phyloP scores from a whole-genome alignment of 2,329 filamentous ascomycete species.

The Paraphaeosphaeria sporulosa region DNA sequence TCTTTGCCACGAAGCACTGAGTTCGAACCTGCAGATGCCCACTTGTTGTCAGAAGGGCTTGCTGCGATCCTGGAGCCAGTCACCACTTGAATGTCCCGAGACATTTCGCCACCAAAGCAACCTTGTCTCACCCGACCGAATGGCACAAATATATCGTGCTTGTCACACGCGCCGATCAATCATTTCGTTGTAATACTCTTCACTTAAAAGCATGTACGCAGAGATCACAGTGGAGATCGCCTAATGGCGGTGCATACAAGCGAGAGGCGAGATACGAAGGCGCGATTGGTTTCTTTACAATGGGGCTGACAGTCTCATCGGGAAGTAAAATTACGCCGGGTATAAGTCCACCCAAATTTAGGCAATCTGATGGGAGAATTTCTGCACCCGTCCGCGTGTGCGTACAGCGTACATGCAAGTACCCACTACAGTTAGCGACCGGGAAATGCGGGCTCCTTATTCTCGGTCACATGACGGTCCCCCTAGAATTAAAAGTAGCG shows the following conservation, averaged over 20 bases:
- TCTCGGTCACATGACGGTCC: not conserved
- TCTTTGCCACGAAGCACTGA: not conserved
- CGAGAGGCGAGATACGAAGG: not conserved
- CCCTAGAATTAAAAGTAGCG: too few relatives aligned
- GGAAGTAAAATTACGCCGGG: not conserved
- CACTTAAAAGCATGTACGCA: not conserved
- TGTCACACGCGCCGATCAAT: not conserved
- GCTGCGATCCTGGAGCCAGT: not conserved
- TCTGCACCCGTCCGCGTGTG: not conserved
- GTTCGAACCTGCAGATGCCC: not conserved
- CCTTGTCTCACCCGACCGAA: not conserved
- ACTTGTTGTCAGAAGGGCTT: not conserved
- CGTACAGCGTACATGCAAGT: not conserved
- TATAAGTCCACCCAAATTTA: not conserved
- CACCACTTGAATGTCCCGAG: not conserved
- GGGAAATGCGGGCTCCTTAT: not conserved
- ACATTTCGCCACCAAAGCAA: not conserved
- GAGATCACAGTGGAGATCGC: not conserved
- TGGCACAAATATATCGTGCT: too few relatives aligned
- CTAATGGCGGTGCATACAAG: not conserved
- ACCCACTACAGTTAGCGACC: not conserved
- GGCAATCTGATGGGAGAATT: not conserved
- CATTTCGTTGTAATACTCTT: not conserved
- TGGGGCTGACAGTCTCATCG: not conserved
- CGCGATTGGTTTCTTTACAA: not conserved